These are phyloP conservation scores for Bipolaris zeicola DNA, from an alignment of 2,329 filamentous ascomycete genomes.

Conservation along the genomic window DNA sequence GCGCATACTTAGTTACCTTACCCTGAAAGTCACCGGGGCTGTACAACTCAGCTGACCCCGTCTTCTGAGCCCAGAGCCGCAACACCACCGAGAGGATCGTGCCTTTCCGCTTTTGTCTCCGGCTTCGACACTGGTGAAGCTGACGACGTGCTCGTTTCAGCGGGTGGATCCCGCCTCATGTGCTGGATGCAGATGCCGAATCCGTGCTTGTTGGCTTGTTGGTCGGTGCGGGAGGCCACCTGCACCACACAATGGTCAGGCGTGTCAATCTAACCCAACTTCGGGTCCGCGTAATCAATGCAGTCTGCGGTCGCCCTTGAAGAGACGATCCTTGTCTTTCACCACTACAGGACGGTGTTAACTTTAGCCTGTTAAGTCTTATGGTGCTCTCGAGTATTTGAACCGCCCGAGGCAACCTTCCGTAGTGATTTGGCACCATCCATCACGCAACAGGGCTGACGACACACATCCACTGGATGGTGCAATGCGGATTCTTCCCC, in stretches of 20 bases:
- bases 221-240: conserved; percentile 5
- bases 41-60: conserved; percentile 30
- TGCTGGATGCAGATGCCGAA: not conserved
- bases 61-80: conserved; percentile 32
- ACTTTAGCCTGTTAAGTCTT: not conserved
- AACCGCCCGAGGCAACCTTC: not conserved
- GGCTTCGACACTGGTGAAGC: conserved; percentile 21
- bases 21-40: conserved; percentile 32
- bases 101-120: conserved; percentile 36
- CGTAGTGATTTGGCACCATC: not conserved
- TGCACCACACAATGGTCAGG: conserved; percentile 3
- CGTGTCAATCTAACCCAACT: not conserved
- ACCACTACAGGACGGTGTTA: not conserved
- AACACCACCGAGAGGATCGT: conserved; percentile 40
- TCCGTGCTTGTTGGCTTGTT: conserved; percentile 10
- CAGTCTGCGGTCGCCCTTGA: conserved; percentile 9
- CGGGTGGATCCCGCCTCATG: conserved; percentile 11
- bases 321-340: not conserved
- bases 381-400: not conserved
- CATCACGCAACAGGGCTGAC: not conserved
- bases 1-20: conserved; percentile 3
- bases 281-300: conserved; percentile 2
- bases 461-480: not conserved
- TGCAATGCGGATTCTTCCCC: not conserved
- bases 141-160: conserved; percentile 11